Percentiles rank a stretch among this genome's conserved stretches.
These are phyloP conservation scores for Penicillium maclennaniae DNA, from an alignment of 495 filamentous ascomycete genomes.

Conservation along the genomic window DNA sequence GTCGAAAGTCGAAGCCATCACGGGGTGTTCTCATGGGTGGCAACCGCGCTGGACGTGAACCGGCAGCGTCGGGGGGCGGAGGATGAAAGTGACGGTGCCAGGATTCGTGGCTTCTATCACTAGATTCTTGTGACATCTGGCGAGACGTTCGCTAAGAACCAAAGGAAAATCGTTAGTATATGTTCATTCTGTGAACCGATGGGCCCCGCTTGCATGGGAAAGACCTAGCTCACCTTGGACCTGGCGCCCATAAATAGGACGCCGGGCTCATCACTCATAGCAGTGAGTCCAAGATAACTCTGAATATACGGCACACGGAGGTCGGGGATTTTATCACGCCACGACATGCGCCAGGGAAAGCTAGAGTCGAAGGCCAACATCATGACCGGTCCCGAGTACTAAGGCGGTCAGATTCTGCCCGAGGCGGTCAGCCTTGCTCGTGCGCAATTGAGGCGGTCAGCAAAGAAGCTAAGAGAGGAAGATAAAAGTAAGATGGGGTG, in stretches of 20 bases:
- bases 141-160: constrained; percentile 34
- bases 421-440: background rate
- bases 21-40: constrained; percentile 38
- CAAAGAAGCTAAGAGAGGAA: background rate
- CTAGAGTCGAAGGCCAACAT: constrained; percentile 6
- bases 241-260: constrained; percentile 40
- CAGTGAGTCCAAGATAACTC: constrained; percentile 1
- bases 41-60: constrained; percentile 12
- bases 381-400: constrained; percentile 13
- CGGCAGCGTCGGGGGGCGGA: constrained; percentile 13
- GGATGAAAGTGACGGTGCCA: constrained; percentile 25
- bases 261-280: constrained; percentile 39
- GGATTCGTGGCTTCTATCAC: constrained; percentile 15
- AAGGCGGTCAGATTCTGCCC: constrained; percentile 14
- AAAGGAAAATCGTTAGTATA: constrained; percentile 5
- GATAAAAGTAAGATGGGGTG: background rate
- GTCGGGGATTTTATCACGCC: background rate
- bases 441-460: constrained; percentile 1
- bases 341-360: constrained; percentile 1
- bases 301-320: background rate
- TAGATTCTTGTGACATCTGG: constrained; percentile 35
- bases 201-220: constrained; percentile 20
- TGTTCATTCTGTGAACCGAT: constrained; percentile 11
- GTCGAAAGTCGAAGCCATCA: constrained; percentile 49
- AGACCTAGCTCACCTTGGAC: constrained; percentile 33